Evolutionary conservation across 345 rosid genomes (phyloP), one percentile per base, ranked within the genome.

Genomic region (Pistacia vera): DNA sequence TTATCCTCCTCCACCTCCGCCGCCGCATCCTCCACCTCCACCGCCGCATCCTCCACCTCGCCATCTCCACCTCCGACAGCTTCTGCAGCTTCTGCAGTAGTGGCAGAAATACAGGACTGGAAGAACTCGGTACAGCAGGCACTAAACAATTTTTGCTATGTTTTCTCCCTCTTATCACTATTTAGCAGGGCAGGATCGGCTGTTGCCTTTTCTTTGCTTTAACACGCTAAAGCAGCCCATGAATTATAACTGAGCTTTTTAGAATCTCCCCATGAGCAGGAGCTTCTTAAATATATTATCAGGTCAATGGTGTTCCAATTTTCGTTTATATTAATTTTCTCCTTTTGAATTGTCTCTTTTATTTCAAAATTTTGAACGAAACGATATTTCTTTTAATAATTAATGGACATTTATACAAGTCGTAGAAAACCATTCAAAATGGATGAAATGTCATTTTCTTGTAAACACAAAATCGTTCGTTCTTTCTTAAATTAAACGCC

Each of bases 221-320:
- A 12, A 49, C 35, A 2, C 10, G n/a, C 71, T 6, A 12, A 49
- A 67, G 54, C 71, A 67, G 28, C 71, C n/a, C 71, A 67, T 67
- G 9, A 20, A 18, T 35, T 41, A 41, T 67, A 12, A 51, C 55
- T 51, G 17, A 51, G 55, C 55, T 14, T 51, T 51, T 51, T 11
- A 11, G 17, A 51, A 12, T 11, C 17, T 51, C 17, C 55, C 55
- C 3, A 11, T 51, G 55, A 11, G 17, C 55, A 2, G 17, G 17
- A 14, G 55, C 55, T 51, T 11, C 55, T 11, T 51, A 51, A 51
- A 10, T 51, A 11, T 51, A 25, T 25, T 11, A 12, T 13, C 44
- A 41, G 44, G 3, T 51, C 13, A 51, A 51, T 51, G 44, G 44
- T 41, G 7, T 41, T 41, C 44, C 6, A 3, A 25, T 41, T 41